Evolutionary conservation across 176 grass and related monocot genomes (phyloP).

Genomic region (Echinochloa phyllopogon): DNA sequence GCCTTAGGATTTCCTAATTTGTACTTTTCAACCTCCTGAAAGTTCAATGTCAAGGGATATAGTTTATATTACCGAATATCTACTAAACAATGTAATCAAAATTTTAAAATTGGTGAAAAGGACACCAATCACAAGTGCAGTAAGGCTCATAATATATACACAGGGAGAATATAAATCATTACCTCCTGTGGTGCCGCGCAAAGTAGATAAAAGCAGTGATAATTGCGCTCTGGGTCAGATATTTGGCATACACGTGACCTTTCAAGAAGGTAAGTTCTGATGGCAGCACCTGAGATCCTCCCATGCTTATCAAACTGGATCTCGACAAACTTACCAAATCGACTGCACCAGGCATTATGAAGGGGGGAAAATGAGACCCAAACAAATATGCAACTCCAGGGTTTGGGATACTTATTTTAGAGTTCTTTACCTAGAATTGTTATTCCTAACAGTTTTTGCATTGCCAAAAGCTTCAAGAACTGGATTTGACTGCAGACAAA

Average conservation of each 20-base stretch:
- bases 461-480: constrained; percentile 99
- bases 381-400: constrained; percentile 45
- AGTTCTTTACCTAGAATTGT: constrained; percentile 88
- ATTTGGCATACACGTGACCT: constrained; percentile 96
- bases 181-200: constrained; percentile 94
- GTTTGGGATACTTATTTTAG: constrained; percentile 24
- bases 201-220: constrained; percentile 99
- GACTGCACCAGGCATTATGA: constrained; percentile 66
- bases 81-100: constrained; percentile 1
- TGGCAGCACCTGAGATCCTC: constrained; percentile 96
- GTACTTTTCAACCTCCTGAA: constrained; percentile 88
- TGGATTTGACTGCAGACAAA: constrained; percentile 92
- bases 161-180: constrained; percentile 43
- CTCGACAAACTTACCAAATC: constrained; percentile 99
- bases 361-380: constrained; percentile 20
- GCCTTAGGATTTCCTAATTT: constrained; percentile 79
- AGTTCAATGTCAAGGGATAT: constrained; percentile 38
- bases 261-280: constrained; percentile 98
- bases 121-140: constrained; percentile 32
- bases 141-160: constrained; percentile 27
- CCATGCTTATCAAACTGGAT: constrained; percentile 97
- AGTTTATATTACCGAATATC: constrained; percentile 35
- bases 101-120: constrained; percentile 30
- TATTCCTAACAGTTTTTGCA: constrained; percentile 98
- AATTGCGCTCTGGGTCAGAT: constrained; percentile 95